phyloP scores from a whole-genome alignment of 768 basidiomycete species.

The Agaricus sinodeliciosus region DNA sequence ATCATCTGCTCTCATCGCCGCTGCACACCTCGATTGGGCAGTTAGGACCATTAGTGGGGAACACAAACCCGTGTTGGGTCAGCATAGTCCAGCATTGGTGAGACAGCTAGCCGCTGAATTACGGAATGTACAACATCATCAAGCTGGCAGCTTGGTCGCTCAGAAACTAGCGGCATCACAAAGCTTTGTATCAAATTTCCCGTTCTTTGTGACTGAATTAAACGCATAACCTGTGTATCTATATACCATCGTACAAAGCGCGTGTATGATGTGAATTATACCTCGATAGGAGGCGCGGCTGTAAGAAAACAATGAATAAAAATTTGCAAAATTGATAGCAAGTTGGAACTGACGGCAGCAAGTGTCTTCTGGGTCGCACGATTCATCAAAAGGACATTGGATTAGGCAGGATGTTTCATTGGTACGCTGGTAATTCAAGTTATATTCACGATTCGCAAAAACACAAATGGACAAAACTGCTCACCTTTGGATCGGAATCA shows the following conservation, averaged over 20 bases:
- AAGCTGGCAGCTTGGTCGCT: constrained; percentile 46
- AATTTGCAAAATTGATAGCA: background rate
- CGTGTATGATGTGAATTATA: constrained; percentile 22
- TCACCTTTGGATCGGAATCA: constrained; percentile 21
- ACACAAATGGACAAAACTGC: background rate
- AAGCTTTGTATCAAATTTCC: constrained; percentile 69
- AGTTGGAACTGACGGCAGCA: constrained; percentile 64
- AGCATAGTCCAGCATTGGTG: constrained; percentile 58
- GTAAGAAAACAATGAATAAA: constrained; percentile 7
- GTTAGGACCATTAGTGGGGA: constrained; percentile 47
- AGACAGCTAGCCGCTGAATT: constrained; percentile 61
- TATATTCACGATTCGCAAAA: background rate
- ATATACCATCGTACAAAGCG: constrained; percentile 3
- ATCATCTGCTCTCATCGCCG: constrained; percentile 58
- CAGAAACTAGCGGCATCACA: constrained; percentile 57
- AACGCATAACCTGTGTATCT: constrained; percentile 15
- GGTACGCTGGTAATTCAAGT: constrained; percentile 29
- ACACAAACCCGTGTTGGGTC: constrained; percentile 46
- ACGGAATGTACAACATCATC: constrained; percentile 36
- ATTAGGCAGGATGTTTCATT: constrained; percentile 62
- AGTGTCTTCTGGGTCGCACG: constrained; percentile 68
- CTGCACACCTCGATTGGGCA: constrained; percentile 68
- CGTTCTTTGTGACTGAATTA: constrained; percentile 48
- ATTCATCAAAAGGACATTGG: constrained; percentile 60
- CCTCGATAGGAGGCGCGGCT: constrained; percentile 44